A percentile compares a stretch with the other conserved stretches of the same genome.
Evolutionary conservation across 495 filamentous ascomycete genomes (phyloP).

Genomic region (Lepidopterella palustris): DNA sequence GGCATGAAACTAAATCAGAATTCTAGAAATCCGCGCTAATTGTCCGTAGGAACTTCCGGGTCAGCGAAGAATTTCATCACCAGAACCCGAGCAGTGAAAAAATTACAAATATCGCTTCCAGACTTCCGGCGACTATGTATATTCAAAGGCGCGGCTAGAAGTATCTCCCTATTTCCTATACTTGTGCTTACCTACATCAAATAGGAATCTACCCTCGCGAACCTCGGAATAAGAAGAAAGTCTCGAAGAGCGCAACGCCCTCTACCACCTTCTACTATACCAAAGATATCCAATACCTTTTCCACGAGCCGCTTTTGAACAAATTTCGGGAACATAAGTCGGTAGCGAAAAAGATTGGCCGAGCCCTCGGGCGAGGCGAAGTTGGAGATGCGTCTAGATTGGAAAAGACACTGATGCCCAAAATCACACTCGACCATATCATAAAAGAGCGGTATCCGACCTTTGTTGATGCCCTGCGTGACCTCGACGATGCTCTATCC

Average conservation of each 20-base stretch:
- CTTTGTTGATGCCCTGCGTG: conserved; percentile 87
- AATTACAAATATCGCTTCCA: conserved; percentile 92
- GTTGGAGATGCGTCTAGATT: conserved; percentile 75
- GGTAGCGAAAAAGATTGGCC: conserved; percentile 91
- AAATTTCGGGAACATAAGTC: conserved; percentile 97
- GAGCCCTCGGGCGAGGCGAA: conserved; percentile 85
- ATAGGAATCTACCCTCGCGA: conserved; percentile 91
- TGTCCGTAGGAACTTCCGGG: conserved; percentile 66
- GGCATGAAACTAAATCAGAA: conserved; percentile 41
- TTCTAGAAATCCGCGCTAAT: conserved; percentile 2
- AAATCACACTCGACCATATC: conserved; percentile 87
- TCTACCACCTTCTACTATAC: conserved; percentile 98
- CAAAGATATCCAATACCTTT: conserved; percentile 95
- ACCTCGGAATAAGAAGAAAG: conserved; percentile 93
- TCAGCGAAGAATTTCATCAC: conserved; percentile 98
- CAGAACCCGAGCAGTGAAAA: conserved; percentile 89
- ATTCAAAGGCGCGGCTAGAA: conserved; percentile 67
- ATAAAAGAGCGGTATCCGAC: conserved; percentile 97
- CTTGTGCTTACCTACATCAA: neutral
- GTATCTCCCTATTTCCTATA: neutral
- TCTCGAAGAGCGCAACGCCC: conserved; percentile 77
- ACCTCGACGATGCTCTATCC: conserved; percentile 93
- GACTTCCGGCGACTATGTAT: conserved; percentile 98
- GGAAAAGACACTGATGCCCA: conserved; percentile 77
- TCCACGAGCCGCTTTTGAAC: conserved; percentile 89